phyloP scores from a whole-genome alignment of 495 filamentous ascomycete species.

The Cercophora sp. region DNA sequence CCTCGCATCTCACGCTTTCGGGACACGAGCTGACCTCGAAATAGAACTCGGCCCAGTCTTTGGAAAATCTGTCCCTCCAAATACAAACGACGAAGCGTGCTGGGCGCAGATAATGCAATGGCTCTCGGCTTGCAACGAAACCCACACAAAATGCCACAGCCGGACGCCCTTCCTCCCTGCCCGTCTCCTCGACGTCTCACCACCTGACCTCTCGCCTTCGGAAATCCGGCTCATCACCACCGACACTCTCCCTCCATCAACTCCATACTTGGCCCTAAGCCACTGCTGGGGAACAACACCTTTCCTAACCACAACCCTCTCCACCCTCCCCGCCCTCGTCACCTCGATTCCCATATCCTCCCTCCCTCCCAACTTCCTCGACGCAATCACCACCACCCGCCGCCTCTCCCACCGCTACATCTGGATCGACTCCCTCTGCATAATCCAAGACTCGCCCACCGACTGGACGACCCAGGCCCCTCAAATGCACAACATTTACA shows the following conservation, averaged over 20 bases:
- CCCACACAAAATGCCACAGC: neutral
- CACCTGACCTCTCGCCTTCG: neutral
- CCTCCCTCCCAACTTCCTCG: neutral
- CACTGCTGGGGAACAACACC: neutral
- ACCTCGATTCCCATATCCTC: neutral
- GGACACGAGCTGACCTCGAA: too few species aligned
- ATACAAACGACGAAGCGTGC: neutral
- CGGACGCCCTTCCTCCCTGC: neutral
- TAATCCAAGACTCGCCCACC: neutral
- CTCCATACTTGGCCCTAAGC: neutral
- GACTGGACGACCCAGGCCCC: neutral
- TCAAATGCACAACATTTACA: neutral
- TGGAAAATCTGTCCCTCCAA: neutral
- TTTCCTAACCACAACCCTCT: neutral
- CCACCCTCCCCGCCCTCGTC: neutral
- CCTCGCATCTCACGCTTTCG: neutral
- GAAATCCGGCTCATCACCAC: neutral
- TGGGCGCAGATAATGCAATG: neutral
- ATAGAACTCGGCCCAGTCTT: neutral
- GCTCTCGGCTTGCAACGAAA: neutral
- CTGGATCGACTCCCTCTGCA: constrained; percentile 1
- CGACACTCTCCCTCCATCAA: neutral
- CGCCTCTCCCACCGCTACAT: neutral
- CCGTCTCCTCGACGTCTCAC: neutral
- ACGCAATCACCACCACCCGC: neutral